Evolutionary conservation across 2,329 filamentous ascomycete genomes (phyloP), one percentile per base, ranked within the genome.

Genomic region (Sordariomycetes sp.): DNA sequence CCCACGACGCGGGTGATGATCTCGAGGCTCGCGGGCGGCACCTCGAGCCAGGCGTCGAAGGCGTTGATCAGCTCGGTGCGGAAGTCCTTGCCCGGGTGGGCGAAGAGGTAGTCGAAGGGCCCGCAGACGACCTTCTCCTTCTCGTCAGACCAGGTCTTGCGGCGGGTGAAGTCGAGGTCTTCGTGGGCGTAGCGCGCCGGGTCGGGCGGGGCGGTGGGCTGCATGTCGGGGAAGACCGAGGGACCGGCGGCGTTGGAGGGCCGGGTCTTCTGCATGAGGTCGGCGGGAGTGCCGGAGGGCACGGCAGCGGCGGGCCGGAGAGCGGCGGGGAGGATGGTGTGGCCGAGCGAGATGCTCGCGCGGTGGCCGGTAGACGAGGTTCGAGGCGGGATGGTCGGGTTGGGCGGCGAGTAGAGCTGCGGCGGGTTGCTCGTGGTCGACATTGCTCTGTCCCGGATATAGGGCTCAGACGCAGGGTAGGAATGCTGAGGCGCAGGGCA

Each of bases 51-150:
- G 56, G 79, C 79, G 68, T 95, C 90, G 77, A 95, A 95, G 51
- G 89, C 87, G 51, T 79, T 81, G 66, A 95, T 90, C 65, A 93
- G 78, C 72, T 89, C 86, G 53, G 86, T 81, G 63, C 91, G 85
- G 67, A 96, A 88, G 71, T 94, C 89, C 72, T 95, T 94, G 62
- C 90, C 90, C 0, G 89, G 89, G 62, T 91, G 86, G 52, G 82
- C 81, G 65, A 85, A 81, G 61, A 94, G 79, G 70, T 96, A 95
- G 67, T 93, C 86, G 66, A 85, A 96, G 1, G 90, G 90, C 0
- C 86, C 90, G 54, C 86, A 76, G 57, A 95, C 75, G 61, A 93
- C 85, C 69, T 82, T 83, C 70, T 94, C 89, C 74, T 94, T 93
- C 65, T 88, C 81, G 1, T 77, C 71, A 7, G 81, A 84, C 89